Base-by-base conservation (phyloP, 116 monocot species). In the Zostera marina region DNA sequence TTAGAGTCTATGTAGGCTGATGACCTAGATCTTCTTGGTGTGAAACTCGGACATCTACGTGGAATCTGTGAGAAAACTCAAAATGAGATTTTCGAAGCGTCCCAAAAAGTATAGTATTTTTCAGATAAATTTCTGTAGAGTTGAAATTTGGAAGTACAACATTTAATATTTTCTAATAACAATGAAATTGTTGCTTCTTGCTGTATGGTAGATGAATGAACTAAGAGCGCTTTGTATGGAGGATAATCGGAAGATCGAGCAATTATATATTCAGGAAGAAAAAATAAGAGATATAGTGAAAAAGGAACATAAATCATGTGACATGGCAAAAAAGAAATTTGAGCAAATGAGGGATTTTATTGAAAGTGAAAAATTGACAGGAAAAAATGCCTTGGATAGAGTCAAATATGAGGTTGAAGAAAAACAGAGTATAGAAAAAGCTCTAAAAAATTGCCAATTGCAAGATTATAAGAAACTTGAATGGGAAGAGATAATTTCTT, bases 401-500 rank as follows among this genome's bases (percentile, higher is more conserved):
- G 59, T 69, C 58, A 64, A 62, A 22, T 60, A 39, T 43, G 68
- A 66, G 48, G 52, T 58, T 13, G 41, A 43, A 40, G 77, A 77
- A 60, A 77, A 74, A 48, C 10, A 49, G 44, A 65, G 41, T 47
- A 46, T 81, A 16, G 77, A 75, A 47, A 70, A 58, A 25, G 63
- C 54, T 13, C 62, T 77, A 22, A 20, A 21, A 60, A 42, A 22
- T 44, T n/a, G 16, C 42, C 41, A 66, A 40, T 65, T 59, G 47
- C 66, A 56, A 44, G 63, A 56, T 13, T 79, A 63, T 60, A 73
- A 54, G 44, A 72, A 63, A 9, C 81, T 71, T 47, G 70, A 73
- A 43, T 87, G 78, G 78, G 79, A 76, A 58, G 81, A 87, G 3
- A 79, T 87, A 47, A 56, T 74, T 70, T 60, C 76, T 61, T 78